Base-by-base conservation (phyloP, 2,329 filamentous ascomycete species). In the Albophoma yamanashiensis region DNA sequence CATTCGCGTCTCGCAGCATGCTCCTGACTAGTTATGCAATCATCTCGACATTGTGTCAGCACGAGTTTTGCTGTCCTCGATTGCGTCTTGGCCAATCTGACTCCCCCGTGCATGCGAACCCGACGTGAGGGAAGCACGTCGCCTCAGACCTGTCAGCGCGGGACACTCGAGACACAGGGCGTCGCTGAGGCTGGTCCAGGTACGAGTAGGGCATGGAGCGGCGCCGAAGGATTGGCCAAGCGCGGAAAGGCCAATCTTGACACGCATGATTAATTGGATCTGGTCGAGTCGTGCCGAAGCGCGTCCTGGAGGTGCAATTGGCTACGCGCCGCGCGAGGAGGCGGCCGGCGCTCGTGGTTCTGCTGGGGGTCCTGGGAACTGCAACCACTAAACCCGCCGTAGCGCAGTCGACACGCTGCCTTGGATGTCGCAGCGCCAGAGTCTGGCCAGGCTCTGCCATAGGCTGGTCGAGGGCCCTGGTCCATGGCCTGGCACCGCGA, bases 221-320 rank as follows among this genome's bases (percentile, higher is more conserved):
- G 40, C 55, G 57, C 56, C 58, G 55, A 22, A 50, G 40, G 50
- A 58, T 43, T 65, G 60, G 62, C 62, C 59, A 56, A 47, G 50
- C 31, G 31, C 31, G 14, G 58, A 63, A 53, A 59, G 60, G 61
- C 59, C 61, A 52, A 59, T 63, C 62, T 63, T 67, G 65, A 67
- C 66, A 68, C 67, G 62, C 61, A 64, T 62, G 52, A 14, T 59
- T 42, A 63, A 61, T 59, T 61, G 60, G 58, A 56, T 38, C 60
- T 59, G 42, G 62, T 42, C 60, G 40, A 55, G 59, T 57, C 59
- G 58, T 64, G 62, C 60, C 60, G 60, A 59, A 64, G 62, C 63
- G 63, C 63, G 63, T 64, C 55, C 59, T 43, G 56, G 45, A 40
- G 22, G 31, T 27, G 2, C 61, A 60, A 64, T 64, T 64, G 63